These are phyloP conservation scores for Fomitiporia mediterranea DNA, from an alignment of 1,284 basidiomycete species.

Conservation along the genomic window DNA sequence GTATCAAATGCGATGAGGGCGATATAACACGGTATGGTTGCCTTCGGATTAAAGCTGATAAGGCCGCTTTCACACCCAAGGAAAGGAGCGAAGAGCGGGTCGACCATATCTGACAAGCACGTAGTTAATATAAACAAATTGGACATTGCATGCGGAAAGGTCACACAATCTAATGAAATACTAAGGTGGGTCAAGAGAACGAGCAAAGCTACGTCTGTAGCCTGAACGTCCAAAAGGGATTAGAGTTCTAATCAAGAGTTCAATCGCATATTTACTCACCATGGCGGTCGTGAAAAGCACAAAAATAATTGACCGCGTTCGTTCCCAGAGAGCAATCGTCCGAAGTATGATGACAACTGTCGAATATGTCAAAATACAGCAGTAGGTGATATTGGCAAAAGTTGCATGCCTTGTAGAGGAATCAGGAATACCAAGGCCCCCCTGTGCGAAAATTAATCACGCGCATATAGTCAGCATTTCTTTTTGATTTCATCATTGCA, in stretches of 20 bases:
- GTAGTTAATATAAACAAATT: too few relatives aligned
- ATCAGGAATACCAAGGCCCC: slow-evolving; percentile 12
- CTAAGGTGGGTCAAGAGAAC: neutral
- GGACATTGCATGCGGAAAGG: too few relatives aligned
- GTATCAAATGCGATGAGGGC: slow-evolving; percentile 18
- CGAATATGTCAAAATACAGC: neutral
- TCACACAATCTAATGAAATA: neutral
- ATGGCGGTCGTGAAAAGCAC: neutral
- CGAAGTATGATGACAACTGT: slow-evolving; percentile 16
- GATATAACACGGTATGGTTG: slow-evolving; percentile 10
- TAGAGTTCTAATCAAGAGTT: neutral
- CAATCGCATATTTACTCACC: neutral
- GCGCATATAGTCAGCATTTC: neutral
- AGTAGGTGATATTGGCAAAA: neutral
- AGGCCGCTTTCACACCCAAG: slow-evolving; percentile 16
- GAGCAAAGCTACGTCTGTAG: slow-evolving; percentile 1
- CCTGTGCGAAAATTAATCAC: neutral
- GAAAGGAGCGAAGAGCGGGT: neutral
- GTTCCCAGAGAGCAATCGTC: slow-evolving; percentile 16
- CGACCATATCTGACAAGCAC: neutral
- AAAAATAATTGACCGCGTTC: slow-evolving; percentile 7
- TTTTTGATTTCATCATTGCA: too few relatives aligned
- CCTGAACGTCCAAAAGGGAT: neutral
- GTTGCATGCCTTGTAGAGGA: slow-evolving; percentile 14
- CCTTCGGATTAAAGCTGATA: slow-evolving; percentile 11